These are phyloP conservation scores for Echinosophora koreensis DNA, from an alignment of 306 rosid genomes.

Conservation along the genomic window DNA sequence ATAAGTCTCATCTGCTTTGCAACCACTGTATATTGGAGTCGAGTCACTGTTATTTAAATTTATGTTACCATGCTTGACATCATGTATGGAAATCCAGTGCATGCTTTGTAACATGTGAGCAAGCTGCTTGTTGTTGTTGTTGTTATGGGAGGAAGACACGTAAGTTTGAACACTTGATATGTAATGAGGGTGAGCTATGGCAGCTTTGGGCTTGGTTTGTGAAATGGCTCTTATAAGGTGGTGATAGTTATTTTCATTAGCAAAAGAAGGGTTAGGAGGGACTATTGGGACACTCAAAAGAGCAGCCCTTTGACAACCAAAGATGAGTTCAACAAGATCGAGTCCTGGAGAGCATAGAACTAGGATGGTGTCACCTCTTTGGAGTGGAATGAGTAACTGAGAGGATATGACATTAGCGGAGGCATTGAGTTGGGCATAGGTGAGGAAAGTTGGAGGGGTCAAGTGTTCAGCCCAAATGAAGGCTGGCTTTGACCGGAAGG, in stretches of 20 bases:
- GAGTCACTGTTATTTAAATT: not conserved
- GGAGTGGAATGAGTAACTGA: slow-evolving; percentile 49
- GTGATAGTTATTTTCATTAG: slow-evolving; percentile 58
- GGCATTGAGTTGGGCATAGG: slow-evolving; percentile 67
- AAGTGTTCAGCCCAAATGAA: slow-evolving; percentile 73
- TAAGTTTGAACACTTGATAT: slow-evolving; percentile 52
- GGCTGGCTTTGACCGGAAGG: slow-evolving; percentile 75
- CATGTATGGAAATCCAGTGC: slow-evolving; percentile 62
- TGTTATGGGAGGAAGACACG: slow-evolving; percentile 43
- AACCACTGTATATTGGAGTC: slow-evolving; percentile 52
- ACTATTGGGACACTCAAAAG: slow-evolving; percentile 67
- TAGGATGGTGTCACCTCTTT: slow-evolving; percentile 61
- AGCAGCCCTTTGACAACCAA: slow-evolving; percentile 80
- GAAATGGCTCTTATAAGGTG: slow-evolving; percentile 63
- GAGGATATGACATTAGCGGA: slow-evolving; percentile 58
- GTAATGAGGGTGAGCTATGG: slow-evolving; percentile 67
- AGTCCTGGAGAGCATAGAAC: slow-evolving; percentile 79
- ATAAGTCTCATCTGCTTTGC: slow-evolving; percentile 62
- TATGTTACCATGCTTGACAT: slow-evolving; percentile 36
- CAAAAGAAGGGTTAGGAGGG: slow-evolving; percentile 73
- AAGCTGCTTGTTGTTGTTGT: no score
- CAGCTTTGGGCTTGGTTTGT: slow-evolving; percentile 86
- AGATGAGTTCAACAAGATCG: slow-evolving; percentile 66
- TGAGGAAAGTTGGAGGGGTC: slow-evolving; percentile 35
- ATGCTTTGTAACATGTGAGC: slow-evolving; percentile 50